Evolutionary conservation across 805 yeast species (phyloP).

Genomic region (Teunomyces atbi): DNA sequence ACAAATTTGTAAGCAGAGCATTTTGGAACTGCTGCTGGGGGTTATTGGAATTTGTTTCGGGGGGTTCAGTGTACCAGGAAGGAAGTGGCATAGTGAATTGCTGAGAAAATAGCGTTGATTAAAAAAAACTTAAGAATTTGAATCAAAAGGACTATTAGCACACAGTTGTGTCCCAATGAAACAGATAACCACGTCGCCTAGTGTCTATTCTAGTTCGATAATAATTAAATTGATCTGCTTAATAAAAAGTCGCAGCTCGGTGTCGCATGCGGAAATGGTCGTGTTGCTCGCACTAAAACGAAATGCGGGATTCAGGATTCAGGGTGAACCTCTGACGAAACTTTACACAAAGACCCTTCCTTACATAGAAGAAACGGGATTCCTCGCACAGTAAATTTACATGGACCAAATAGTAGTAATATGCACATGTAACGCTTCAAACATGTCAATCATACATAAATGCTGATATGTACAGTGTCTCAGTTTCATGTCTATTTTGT

Average conservation of each 20-base stretch:
- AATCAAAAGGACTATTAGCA: neutral
- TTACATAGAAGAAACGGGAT: neutral
- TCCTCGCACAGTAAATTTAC: neutral
- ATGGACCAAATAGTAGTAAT: neutral
- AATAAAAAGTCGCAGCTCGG: neutral
- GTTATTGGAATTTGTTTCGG: neutral
- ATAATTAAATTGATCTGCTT: neutral
- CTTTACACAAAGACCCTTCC: neutral
- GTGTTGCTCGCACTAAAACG: neutral
- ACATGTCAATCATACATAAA: neutral
- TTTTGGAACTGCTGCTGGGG: neutral
- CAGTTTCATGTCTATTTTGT: neutral
- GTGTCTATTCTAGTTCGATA: neutral
- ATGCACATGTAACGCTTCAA: neutral
- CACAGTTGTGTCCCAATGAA: neutral
- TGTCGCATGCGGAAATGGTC: neutral
- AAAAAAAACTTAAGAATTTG: neutral
- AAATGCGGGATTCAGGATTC: neutral
- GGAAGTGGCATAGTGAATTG: neutral
- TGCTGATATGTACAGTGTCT: neutral
- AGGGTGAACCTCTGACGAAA: neutral
- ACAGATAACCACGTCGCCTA: neutral
- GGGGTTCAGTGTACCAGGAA: constrained; percentile 3
- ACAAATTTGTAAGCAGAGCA: neutral
- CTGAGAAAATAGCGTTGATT: neutral